These are phyloP conservation scores for Neobulgaria alba DNA, from an alignment of 2,329 filamentous ascomycete species.

Conservation along the genomic window DNA sequence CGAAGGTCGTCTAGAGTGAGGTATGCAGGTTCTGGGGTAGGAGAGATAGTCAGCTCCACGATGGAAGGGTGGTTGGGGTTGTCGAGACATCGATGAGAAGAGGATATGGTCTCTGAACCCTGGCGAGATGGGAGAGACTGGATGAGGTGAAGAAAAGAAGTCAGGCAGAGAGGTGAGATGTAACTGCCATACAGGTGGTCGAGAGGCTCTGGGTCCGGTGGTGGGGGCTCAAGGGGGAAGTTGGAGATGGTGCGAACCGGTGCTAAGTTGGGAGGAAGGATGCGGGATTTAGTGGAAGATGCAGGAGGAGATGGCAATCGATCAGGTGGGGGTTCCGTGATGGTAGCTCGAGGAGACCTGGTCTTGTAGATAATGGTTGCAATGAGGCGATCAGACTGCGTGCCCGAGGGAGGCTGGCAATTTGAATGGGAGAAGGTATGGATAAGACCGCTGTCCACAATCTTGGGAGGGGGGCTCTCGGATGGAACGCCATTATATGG, in stretches of 20 bases:
- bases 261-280: constrained; percentile 36
- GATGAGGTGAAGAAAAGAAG: constrained; percentile 59
- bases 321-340: constrained; percentile 30
- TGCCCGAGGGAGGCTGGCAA: constrained; percentile 45
- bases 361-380: constrained; percentile 58
- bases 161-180: constrained; percentile 56
- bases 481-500: constrained; percentile 54
- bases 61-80: constrained; percentile 50
- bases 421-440: constrained; percentile 56
- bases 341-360: constrained; percentile 27
- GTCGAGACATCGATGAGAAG: constrained; percentile 58
- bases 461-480: constrained; percentile 47
- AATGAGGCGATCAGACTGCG: constrained; percentile 42
- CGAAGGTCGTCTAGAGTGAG: constrained; percentile 60
- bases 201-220: constrained; percentile 46
- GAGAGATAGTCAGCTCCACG: constrained; percentile 57
- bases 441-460: constrained; percentile 53
- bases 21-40: constrained; percentile 53
- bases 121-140: constrained; percentile 49
- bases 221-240: constrained; percentile 50
- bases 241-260: constrained; percentile 49
- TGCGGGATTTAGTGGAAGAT: constrained; percentile 7
- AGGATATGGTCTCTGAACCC: constrained; percentile 43
- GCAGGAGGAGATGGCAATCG: constrained; percentile 27
- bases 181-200: constrained; percentile 59